These are phyloP conservation scores for Linnemannia hyalina DNA, from an alignment of 192 early-diverging fungal species.

Conservation along the genomic window DNA sequence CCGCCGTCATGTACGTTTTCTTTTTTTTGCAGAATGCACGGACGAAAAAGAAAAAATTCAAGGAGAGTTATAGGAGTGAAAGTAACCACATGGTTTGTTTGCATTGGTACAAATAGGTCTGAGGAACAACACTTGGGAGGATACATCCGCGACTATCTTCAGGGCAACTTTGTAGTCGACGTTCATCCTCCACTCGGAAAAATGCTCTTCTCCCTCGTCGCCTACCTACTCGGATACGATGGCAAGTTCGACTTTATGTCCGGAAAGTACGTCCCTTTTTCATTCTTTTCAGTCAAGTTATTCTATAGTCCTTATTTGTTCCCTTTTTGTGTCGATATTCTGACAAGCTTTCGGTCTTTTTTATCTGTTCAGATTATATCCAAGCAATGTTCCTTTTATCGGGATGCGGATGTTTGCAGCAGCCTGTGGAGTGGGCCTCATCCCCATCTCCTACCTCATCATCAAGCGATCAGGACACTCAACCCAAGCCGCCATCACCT, in stretches of 20 bases:
- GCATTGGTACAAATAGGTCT: slow-evolving; percentile 66
- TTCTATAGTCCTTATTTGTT: not conserved
- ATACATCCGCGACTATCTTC: slow-evolving; percentile 87
- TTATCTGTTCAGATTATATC: not conserved
- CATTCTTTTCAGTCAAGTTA: no score
- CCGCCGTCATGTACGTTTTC: slow-evolving; percentile 58
- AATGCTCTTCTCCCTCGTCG: slow-evolving; percentile 82
- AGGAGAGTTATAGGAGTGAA: no score
- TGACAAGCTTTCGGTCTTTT: not conserved
- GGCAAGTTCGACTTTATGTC: slow-evolving; percentile 94
- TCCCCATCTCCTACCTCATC: slow-evolving; percentile 86
- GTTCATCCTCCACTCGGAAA: slow-evolving; percentile 96
- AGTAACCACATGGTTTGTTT: not conserved
- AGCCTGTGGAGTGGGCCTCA: slow-evolving; percentile 77
- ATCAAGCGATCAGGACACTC: slow-evolving; percentile 84
- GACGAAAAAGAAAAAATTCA: not conserved
- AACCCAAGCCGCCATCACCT: slow-evolving; percentile 78
- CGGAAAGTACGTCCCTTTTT: slow-evolving; percentile 68
- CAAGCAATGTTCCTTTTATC: slow-evolving; percentile 85
- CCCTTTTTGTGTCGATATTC: not conserved
- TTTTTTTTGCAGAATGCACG: not conserved
- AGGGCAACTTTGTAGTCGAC: slow-evolving; percentile 90
- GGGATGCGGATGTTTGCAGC: slow-evolving; percentile 85
- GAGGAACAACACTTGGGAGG: slow-evolving; percentile 98
- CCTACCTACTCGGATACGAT: slow-evolving; percentile 86